Conservation (phyloP, 768 basidiomycete genomes). For the Boletus reticuloceps region DNA sequence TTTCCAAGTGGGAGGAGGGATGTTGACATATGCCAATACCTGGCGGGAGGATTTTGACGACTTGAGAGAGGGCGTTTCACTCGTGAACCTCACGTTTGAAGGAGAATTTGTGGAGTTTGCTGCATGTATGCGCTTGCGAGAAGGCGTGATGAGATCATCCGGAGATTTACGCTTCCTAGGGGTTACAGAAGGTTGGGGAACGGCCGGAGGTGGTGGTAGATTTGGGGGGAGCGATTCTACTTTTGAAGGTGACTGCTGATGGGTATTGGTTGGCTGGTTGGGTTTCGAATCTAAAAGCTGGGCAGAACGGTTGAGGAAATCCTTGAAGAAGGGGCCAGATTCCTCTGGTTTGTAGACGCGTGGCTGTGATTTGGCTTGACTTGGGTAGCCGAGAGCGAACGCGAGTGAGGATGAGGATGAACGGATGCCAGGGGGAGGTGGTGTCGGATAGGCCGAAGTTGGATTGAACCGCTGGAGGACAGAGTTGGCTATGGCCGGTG, state of each 20-base stretch:
- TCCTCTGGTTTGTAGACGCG: conserved; percentile 51
- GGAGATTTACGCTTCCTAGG: conserved; percentile 71
- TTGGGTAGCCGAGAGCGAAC: conserved; percentile 58
- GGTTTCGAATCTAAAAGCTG: conserved; percentile 42
- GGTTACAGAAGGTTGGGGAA: conserved; percentile 37
- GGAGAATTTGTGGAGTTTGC: conserved; percentile 9
- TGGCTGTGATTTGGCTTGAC: conserved; percentile 23
- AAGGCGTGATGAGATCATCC: conserved; percentile 59
- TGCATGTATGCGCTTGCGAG: conserved; percentile 54
- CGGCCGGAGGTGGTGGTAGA: conserved; percentile 4
- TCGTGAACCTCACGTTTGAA: conserved; percentile 10
- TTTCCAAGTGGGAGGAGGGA: conserved; percentile 28
- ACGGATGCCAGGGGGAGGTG: conserved; percentile 60
- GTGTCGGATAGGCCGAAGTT: conserved; percentile 67
- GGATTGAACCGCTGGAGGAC: conserved; percentile 62
- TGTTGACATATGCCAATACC: conserved; percentile 33
- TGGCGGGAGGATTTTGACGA: conserved; percentile 32
- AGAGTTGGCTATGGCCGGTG: conserved; percentile 59
- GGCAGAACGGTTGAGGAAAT: conserved; percentile 49
- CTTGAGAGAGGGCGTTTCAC: conserved; percentile 24
- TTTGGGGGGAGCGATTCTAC: conserved; percentile 16
- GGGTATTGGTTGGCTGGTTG: conserved; percentile 10
- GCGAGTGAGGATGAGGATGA: conserved; percentile 76
- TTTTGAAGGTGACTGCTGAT: conserved; percentile 17
- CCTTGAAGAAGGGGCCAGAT: conserved; percentile 62